Evolutionary conservation across 805 yeast genomes (phyloP), one percentile per base, ranked within the genome.

Genomic region (Ogataea ramenticola): DNA sequence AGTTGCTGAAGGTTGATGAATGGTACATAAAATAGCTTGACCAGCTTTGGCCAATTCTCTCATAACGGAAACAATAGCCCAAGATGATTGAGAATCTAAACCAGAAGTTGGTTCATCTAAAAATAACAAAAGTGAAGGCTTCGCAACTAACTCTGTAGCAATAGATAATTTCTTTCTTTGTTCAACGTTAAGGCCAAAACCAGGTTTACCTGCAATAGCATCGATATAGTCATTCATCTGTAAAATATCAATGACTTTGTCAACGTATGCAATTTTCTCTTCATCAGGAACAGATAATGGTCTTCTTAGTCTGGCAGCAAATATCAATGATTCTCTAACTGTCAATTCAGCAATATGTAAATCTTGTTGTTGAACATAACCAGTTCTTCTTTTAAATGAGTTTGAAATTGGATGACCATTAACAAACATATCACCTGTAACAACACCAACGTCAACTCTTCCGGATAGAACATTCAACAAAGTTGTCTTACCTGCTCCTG

Each of bases 401-500:
- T 60, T 51, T 52, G 68, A 77, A 33, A 74, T 57, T 4, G 70
- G 68, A 21, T 61, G 62, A 47, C 81, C 81, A 54, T 77, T 74
- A 19, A 77, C 77, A 46, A 75, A 54, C 72, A 74, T 71, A 47
- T 71, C 79, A 49, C 82, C 82, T 11, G 80, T 72, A 24, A 77
- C 64, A 40, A 73, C 69, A 48, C 82, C 82, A 43, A 68, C 62
- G 40, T 72, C 72, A 36, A 69, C 63, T 55, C 83, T 65, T 53
- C 71, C 73, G 38, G 80, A 72, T 46, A 77, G 58, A 30, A 72
- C 71, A 52, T 77, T 77, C 46, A 77, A 64, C 41, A 77, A 59
- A 5, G 83, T 77, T 0, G 82, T 77, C 56, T 77, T 77, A 53
- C 82, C 83, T 17, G 82, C 82, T 50, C 83, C 83, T 2, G 81